phyloP scores from a whole-genome alignment of 306 rosid species.

The Lathyrus sativus region DNA sequence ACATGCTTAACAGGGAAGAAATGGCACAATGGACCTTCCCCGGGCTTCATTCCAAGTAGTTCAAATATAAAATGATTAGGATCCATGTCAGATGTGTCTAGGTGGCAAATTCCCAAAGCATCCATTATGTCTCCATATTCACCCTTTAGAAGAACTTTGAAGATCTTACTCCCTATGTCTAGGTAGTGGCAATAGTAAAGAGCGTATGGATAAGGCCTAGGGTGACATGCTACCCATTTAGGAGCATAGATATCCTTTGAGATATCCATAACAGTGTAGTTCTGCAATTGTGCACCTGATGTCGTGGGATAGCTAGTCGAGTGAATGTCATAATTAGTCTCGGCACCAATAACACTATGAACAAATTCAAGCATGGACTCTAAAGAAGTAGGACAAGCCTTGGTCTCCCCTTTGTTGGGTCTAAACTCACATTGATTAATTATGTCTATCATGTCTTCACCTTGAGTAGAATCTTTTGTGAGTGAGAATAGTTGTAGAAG shows the following conservation, averaged over 20 bases:
- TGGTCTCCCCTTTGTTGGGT: slow-evolving; percentile 24
- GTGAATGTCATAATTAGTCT: too few species aligned
- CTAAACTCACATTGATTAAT: slow-evolving; percentile 37
- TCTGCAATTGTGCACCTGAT: slow-evolving; percentile 32
- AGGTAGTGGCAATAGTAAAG: slow-evolving; percentile 53
- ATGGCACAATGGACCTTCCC: background rate
- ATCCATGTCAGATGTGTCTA: slow-evolving; percentile 18
- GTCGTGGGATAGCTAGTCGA: background rate
- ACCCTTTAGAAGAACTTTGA: too few species aligned
- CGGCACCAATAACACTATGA: background rate
- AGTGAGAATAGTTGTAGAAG: slow-evolving; percentile 47
- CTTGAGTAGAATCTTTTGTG: slow-evolving; percentile 14
- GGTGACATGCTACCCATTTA: slow-evolving; percentile 54
- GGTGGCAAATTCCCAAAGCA: too few species aligned
- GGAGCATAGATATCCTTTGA: slow-evolving; percentile 46
- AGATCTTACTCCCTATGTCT: slow-evolving; percentile 33
- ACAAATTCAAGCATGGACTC: slow-evolving; percentile 7
- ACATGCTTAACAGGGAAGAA: slow-evolving; percentile 29
- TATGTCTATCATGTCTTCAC: slow-evolving; percentile 36
- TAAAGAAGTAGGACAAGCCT: slow-evolving; percentile 2
- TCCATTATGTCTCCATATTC: too few species aligned
- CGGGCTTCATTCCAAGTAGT: slow-evolving; percentile 37
- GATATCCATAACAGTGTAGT: slow-evolving; percentile 37
- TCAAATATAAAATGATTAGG: slow-evolving; percentile 38
- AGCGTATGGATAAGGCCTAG: slow-evolving; percentile 41